A percentile compares a stretch with the other conserved stretches of the same genome.
phyloP scores from a whole-genome alignment of 352 stramenopile species.

The Pythium rishiriense region DNA sequence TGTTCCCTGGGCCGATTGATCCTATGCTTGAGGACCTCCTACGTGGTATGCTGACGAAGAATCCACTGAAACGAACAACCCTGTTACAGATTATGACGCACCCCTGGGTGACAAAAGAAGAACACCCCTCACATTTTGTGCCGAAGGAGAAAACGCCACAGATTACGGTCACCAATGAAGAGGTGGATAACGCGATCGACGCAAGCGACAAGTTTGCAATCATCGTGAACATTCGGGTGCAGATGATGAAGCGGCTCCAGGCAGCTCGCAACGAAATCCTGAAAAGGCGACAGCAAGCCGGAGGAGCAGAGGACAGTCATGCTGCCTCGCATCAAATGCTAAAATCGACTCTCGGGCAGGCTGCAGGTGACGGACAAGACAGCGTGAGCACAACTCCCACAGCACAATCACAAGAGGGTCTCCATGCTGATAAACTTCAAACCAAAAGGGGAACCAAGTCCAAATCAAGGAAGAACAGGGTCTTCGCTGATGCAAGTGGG shows the following conservation, averaged over 20 bases:
- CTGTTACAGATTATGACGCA: conserved; percentile 72
- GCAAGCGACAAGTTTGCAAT: conserved; percentile 55
- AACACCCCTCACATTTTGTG: conserved; percentile 33
- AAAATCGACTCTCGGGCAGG: neutral
- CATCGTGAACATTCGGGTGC: conserved; percentile 67
- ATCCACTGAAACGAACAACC: conserved; percentile 52
- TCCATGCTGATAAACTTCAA: conserved; percentile 11
- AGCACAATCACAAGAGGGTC: too few species aligned
- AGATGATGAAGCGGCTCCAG: conserved; percentile 69
- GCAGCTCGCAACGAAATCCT: conserved; percentile 39
- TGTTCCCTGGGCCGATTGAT: conserved; percentile 60
- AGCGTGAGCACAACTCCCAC: neutral
- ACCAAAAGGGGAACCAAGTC: conserved; percentile 23
- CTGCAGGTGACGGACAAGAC: neutral
- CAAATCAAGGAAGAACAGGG: conserved; percentile 33
- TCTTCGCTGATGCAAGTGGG: conserved; percentile 24
- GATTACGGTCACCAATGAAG: conserved; percentile 76
- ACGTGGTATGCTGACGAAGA: conserved; percentile 66
- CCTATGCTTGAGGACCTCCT: conserved; percentile 59
- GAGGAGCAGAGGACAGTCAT: neutral
- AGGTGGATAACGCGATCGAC: conserved; percentile 69
- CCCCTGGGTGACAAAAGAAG: conserved; percentile 77
- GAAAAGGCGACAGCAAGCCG: conserved; percentile 16
- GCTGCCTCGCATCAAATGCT: conserved; percentile 3
- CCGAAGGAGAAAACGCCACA: conserved; percentile 30